These are phyloP conservation scores for Chalciporus pseudorubinellus DNA, from an alignment of 768 basidiomycete species.

Conservation along the genomic window DNA sequence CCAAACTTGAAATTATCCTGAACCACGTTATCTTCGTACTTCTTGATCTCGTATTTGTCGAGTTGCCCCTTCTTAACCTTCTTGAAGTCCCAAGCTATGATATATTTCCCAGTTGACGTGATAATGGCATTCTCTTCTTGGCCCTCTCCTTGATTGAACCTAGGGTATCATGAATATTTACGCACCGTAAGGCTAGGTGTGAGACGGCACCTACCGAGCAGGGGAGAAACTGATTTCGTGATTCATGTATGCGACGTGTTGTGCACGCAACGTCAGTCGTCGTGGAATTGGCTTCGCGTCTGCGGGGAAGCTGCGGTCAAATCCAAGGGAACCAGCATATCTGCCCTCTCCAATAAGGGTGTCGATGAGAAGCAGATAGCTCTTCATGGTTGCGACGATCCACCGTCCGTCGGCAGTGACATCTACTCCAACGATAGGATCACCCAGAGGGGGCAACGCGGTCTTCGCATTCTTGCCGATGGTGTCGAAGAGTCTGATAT, in stretches of 20 bases:
- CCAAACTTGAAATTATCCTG: conserved; percentile 99
- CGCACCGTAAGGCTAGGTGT: background rate
- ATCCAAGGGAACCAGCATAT: conserved; percentile 80
- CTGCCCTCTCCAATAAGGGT: conserved; percentile 90
- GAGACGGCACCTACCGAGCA: conserved; percentile 61
- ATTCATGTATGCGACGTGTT: conserved; percentile 95
- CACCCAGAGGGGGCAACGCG: conserved; percentile 89
- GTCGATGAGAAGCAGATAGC: conserved; percentile 91
- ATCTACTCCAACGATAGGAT: conserved; percentile 93
- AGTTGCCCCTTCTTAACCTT: conserved; percentile 91
- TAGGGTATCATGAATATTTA: conserved; percentile 30
- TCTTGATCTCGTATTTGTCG: conserved; percentile 95
- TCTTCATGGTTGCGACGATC: conserved; percentile 94
- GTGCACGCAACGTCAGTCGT: conserved; percentile 80
- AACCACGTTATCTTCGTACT: conserved; percentile 91
- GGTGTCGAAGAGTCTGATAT: conserved; percentile 90
- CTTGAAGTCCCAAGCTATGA: conserved; percentile 96
- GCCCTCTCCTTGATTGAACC: conserved; percentile 90
- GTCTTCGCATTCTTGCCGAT: conserved; percentile 99
- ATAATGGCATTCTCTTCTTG: conserved; percentile 93
- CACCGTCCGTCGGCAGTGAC: conserved; percentile 92
- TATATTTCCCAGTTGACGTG: conserved; percentile 88
- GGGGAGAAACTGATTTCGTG: conserved; percentile 85
- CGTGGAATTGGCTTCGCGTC: conserved; percentile 89
- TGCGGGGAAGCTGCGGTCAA: conserved; percentile 95